A percentile compares a stretch with the other conserved stretches of the same genome.
phyloP scores from a whole-genome alignment of 1,284 basidiomycete species.

The Mycocalia duriaeana region DNA sequence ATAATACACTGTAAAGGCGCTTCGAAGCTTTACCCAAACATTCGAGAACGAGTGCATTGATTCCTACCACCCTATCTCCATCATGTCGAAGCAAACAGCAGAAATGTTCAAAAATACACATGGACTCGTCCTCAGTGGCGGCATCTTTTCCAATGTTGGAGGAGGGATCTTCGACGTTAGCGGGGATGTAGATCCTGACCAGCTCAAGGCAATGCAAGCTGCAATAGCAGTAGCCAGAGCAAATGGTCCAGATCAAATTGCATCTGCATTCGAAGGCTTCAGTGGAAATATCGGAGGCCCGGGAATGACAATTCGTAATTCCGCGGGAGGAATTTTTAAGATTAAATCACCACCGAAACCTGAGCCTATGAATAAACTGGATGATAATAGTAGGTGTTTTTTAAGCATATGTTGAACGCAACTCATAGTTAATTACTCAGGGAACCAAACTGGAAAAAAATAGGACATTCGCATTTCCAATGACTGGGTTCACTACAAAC shows the following conservation, averaged over 20 bases:
- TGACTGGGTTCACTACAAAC: too few species aligned
- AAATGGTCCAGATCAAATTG: neutral
- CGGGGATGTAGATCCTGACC: neutral
- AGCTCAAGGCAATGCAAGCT: neutral
- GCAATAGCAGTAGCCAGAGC: neutral
- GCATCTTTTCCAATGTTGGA: neutral
- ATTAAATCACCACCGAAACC: too few species aligned
- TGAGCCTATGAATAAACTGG: too few species aligned
- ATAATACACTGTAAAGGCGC: too few species aligned
- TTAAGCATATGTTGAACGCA: too few species aligned
- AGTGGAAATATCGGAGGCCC: neutral
- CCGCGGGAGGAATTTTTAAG: neutral
- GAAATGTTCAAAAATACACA: slow-evolving; percentile 1
- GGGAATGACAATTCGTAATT: neutral
- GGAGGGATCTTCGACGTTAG: neutral
- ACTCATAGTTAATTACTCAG: too few species aligned
- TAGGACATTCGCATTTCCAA: too few species aligned
- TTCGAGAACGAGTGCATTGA: too few species aligned
- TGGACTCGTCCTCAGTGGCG: neutral
- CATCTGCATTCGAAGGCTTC: neutral
- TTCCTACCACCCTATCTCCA: too few species aligned
- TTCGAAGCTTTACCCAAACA: too few species aligned
- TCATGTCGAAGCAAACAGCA: neutral
- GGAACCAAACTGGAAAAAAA: too few species aligned
- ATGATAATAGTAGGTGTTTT: too few species aligned